Conservation (phyloP, 2,329 filamentous ascomycete genomes). For the Venturia oleaginea region DNA sequence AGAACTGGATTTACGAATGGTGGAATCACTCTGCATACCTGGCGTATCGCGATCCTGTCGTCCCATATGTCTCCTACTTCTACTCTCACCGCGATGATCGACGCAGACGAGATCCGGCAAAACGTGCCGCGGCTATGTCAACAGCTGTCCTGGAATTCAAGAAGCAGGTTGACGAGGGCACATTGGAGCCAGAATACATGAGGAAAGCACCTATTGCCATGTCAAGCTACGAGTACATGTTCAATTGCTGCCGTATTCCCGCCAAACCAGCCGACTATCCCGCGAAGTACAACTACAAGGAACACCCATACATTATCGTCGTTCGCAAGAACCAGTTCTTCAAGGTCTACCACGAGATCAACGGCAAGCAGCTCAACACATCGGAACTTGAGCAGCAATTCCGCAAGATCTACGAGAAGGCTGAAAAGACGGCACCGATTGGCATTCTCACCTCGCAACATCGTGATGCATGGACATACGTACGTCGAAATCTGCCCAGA, state of each 20-base stretch:
- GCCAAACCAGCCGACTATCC: constrained; percentile 74
- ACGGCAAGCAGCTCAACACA: constrained; percentile 77
- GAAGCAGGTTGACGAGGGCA: constrained; percentile 72
- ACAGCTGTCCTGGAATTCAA: constrained; percentile 88
- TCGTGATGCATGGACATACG: constrained; percentile 85
- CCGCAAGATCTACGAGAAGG: constrained; percentile 69
- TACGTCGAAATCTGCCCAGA: constrained; percentile 21
- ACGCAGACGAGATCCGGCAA: constrained; percentile 74
- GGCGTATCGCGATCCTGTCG: constrained; percentile 84
- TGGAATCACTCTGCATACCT: constrained; percentile 96
- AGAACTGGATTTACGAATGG: constrained; percentile 97
- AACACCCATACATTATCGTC: constrained; percentile 80
- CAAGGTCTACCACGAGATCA: constrained; percentile 75
- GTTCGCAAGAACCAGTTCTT: constrained; percentile 97
- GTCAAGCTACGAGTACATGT: constrained; percentile 99
- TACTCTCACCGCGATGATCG: constrained; percentile 96
- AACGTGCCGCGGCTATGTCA: constrained; percentile 84
- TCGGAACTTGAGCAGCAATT: constrained; percentile 88
- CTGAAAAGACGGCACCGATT: constrained; percentile 62
- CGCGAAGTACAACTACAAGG: constrained; percentile 64
- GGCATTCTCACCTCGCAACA: constrained; percentile 86
- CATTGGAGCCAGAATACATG: constrained; percentile 96
- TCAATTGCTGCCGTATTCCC: constrained; percentile 83
- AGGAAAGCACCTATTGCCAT: constrained; percentile 95
- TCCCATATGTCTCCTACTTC: constrained; percentile 98